These are phyloP conservation scores for Stagonosporopsis rhizophila DNA, from an alignment of 2,329 filamentous ascomycete genomes.

Conservation along the genomic window DNA sequence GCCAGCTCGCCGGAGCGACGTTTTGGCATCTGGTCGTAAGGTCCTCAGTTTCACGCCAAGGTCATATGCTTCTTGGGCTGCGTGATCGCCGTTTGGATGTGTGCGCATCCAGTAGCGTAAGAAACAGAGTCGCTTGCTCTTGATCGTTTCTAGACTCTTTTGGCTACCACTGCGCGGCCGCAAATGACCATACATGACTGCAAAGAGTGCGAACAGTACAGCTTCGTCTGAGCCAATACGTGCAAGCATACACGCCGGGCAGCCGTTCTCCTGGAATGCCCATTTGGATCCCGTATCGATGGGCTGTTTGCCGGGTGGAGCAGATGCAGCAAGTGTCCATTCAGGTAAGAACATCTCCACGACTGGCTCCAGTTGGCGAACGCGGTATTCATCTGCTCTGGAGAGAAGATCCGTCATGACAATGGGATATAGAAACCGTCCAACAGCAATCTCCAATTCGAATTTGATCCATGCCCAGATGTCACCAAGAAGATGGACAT, in stretches of 20 bases:
- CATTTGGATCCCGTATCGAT: constrained; percentile 27
- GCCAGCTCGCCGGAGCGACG: neutral
- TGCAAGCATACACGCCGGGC: constrained; percentile 41
- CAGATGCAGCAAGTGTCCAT: constrained; percentile 22
- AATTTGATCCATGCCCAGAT: constrained; percentile 33
- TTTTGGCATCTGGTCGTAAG: constrained; percentile 9
- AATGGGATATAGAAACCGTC: constrained; percentile 37
- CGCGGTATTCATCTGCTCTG: constrained; percentile 18
- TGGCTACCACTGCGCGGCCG: constrained; percentile 6
- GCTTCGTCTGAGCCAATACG: constrained; percentile 35
- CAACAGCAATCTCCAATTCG: constrained; percentile 34
- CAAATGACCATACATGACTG: constrained; percentile 34
- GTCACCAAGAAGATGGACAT: constrained; percentile 26
- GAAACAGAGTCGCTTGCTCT: constrained; percentile 31
- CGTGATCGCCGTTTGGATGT: constrained; percentile 11
- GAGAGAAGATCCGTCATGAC: constrained; percentile 30
- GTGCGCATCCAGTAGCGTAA: constrained; percentile 35
- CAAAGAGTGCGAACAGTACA: constrained; percentile 36
- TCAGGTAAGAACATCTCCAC: constrained; percentile 33
- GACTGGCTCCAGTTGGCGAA: constrained; percentile 41
- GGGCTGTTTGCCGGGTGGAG: constrained; percentile 27
- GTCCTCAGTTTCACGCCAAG: constrained; percentile 32
- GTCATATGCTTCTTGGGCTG: constrained; percentile 27
- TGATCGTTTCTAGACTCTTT: constrained; percentile 19
- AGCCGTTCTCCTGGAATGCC: constrained; percentile 31